A percentile compares a stretch with the other conserved stretches of the same genome.
Evolutionary conservation across 148 eudicot species (phyloP).

Genomic region (Silene latifolia): DNA sequence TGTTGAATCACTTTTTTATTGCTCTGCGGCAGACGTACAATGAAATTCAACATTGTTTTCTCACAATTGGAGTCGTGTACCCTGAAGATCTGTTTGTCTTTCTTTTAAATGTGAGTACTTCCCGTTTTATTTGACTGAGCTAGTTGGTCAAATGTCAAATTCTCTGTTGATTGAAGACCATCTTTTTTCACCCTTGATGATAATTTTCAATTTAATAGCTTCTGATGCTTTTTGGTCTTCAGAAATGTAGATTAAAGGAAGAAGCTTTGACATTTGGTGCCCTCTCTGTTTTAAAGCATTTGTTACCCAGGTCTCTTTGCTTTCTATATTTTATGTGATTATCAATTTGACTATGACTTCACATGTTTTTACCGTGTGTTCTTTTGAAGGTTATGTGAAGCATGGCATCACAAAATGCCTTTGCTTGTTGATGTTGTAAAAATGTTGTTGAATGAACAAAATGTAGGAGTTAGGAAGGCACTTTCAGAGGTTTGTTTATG

Average conservation of each 20-base stretch:
- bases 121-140: not conserved
- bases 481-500: conserved; percentile 74
- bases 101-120: conserved; percentile 79
- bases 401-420: conserved; percentile 82
- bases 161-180: not conserved
- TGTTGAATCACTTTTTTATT: not conserved
- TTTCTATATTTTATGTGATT: conserved; percentile 6
- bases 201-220: not conserved
- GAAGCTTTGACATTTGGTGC: conserved; percentile 89
- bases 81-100: conserved; percentile 84
- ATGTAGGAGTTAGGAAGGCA: conserved; percentile 78
- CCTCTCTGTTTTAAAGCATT: conserved; percentile 89
- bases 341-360: conserved; percentile 13
- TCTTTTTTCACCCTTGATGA: not conserved
- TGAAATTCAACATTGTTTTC: conserved; percentile 90
- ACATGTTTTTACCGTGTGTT: conserved; percentile 13
- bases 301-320: conserved; percentile 74
- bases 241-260: conserved; percentile 98
- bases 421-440: conserved; percentile 78
- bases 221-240: conserved; percentile 22
- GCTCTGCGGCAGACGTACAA: conserved; percentile 73
- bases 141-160: not conserved
- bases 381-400: conserved; percentile 70
- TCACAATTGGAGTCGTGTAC: conserved; percentile 83
- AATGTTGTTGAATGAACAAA: conserved; percentile 72